Evolutionary conservation across 345 rosid genomes (phyloP).

Genomic region (Sisymbrium irio): DNA sequence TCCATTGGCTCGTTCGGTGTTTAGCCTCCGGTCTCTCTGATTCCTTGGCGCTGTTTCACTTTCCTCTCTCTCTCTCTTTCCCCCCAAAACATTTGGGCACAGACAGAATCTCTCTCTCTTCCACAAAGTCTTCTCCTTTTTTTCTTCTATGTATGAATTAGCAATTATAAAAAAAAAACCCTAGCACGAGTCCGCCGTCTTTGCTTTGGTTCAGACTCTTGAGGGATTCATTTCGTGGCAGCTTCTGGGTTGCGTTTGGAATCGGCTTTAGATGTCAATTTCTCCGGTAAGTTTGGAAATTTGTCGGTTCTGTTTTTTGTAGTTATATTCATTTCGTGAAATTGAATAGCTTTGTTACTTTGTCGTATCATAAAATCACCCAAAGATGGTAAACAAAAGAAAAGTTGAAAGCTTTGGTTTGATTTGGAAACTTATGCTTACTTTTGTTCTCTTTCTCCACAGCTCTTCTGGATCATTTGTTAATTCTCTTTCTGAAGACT

Average conservation of each 20-base stretch:
- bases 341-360: conserved; percentile 13
- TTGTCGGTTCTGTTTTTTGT: not conserved
- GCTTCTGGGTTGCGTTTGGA: not conserved
- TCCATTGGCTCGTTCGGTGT: conserved; percentile 35
- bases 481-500: not conserved
- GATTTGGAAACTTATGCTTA: not conserved
- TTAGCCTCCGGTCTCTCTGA: conserved; percentile 32
- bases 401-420: not conserved
- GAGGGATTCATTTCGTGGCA: not conserved
- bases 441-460: conserved; percentile 6
- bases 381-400: no score
- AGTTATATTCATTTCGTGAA: not conserved
- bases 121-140: conserved; percentile 26
- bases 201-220: conserved; percentile 14
- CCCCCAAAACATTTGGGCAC: conserved; percentile 9
- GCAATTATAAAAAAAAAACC: conserved; percentile 36
- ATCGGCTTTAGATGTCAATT: not conserved
- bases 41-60: conserved; percentile 5
- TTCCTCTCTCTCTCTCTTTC: not conserved
- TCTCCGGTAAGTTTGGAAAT: conserved; percentile 15
- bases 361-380: no score
- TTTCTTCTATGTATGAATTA: conserved; percentile 1
- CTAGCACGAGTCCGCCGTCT: conserved; percentile 56
- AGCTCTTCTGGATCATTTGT: conserved; percentile 15
- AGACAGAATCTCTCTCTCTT: conserved; percentile 28